Evolutionary conservation across 2,329 filamentous ascomycete genomes (phyloP).

Genomic region (Talaromyces pinophilus): DNA sequence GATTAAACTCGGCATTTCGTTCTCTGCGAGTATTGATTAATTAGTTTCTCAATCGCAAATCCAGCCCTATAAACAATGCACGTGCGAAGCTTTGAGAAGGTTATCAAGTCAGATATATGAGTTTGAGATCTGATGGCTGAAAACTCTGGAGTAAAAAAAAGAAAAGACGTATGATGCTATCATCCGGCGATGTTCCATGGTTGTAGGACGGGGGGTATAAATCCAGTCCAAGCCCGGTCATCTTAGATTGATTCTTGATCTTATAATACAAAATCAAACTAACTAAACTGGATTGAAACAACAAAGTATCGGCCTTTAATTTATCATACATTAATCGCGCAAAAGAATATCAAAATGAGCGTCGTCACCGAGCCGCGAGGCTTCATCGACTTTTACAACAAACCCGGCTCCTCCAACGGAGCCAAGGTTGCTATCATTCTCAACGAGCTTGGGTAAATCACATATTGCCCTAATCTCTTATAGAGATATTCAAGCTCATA

Average conservation of each 20-base stretch:
- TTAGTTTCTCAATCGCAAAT: not conserved
- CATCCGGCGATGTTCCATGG: not conserved
- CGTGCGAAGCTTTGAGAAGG: not conserved
- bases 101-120: not conserved
- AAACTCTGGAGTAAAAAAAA: not conserved
- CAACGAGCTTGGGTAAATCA: not conserved
- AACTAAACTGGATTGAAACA: not conserved
- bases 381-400: constrained; percentile 10
- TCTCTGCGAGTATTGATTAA: not conserved
- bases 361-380: constrained; percentile 1
- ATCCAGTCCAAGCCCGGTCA: not conserved
- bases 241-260: not conserved
- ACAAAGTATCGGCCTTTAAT: not conserved
- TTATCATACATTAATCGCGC: not conserved
- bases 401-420: not conserved
- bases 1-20: not conserved
- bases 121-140: not conserved
- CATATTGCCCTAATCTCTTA: not conserved
- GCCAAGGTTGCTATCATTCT: constrained; percentile 9
- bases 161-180: not conserved
- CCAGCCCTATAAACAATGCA: not conserved
- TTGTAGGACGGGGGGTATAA: not conserved
- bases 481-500: not conserved
- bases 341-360: constrained; percentile 3
- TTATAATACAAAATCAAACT: not conserved